These are phyloP conservation scores for Coemansia sp. DNA, from an alignment of 192 early-diverging fungal genomes.

Conservation along the genomic window DNA sequence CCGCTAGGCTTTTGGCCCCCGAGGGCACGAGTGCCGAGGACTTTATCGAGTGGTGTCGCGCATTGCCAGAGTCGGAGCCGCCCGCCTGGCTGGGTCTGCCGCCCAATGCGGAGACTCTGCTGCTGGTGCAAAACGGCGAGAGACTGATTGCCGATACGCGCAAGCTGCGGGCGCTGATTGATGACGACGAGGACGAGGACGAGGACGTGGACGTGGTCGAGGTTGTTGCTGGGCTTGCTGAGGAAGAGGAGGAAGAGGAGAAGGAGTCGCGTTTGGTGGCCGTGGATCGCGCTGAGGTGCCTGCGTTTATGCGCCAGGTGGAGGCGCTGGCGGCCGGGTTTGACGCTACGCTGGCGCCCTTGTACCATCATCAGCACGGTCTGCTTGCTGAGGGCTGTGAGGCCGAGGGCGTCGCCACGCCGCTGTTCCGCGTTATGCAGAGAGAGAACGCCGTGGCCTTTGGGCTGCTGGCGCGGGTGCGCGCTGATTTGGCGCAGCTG, in stretches of 20 bases:
- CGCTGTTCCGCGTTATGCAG: conserved; percentile 81
- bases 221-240: neutral
- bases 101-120: conserved; percentile 85
- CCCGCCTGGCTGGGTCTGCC: conserved; percentile 97
- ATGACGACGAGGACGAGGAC: conserved; percentile 72
- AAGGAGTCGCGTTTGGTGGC: too few relatives aligned
- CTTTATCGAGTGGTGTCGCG: conserved; percentile 86
- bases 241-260: too few relatives aligned
- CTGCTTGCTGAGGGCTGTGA: conserved; percentile 1
- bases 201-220: neutral
- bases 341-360: conserved; percentile 56
- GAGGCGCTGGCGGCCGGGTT: conserved; percentile 58
- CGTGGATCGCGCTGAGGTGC: conserved; percentile 53
- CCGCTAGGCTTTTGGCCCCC: conserved; percentile 65
- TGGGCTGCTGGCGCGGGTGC: conserved; percentile 60
- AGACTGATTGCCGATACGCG: conserved; percentile 81
- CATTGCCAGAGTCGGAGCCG: conserved; percentile 87
- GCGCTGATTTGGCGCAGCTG: conserved; percentile 66
- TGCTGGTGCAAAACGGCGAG: conserved; percentile 78
- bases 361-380: neutral
- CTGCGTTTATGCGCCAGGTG: conserved; percentile 75
- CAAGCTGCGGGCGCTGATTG: conserved; percentile 73
- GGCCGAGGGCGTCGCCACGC: conserved; percentile 37
- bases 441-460: conserved; percentile 70
- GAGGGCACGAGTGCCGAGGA: conserved; percentile 84